Base-by-base conservation (phyloP, 129 eudicot genomes). In the Ambrosia artemisiifolia region DNA sequence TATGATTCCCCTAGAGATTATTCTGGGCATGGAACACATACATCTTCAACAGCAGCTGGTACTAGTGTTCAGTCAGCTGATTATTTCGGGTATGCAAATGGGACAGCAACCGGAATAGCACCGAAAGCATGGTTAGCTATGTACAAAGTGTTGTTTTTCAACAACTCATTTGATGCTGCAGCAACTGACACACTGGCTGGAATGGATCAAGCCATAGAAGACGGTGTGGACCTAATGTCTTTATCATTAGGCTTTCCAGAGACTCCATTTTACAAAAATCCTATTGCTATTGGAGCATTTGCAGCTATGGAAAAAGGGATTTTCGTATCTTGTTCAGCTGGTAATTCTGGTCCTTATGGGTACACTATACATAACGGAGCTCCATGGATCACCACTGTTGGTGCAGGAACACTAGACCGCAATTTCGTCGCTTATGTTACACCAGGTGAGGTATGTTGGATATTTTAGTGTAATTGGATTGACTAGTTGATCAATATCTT, bases 171-270 rank as follows among this genome's bases (percentile, higher is more conserved):
- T 30, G 86, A 79, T 7, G 69, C 86, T 53, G 85, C 85, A 17
- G 80, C 82, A 3, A 76, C 70, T 32, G 90, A 85, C 46, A 82
- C 82, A 17, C 62, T 85, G 17, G 84, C 84, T 7, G 86, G 84
- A 18, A 85, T 85, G 77, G 90, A 85, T 70, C 80, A 79, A 79
- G 86, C 87, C n/a, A 79, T 85, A 16, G 84, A 76, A 76, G 86
- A 82, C 4, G 86, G 84, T 17, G 89, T 82, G 3, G 90, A 82
- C 66, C 78, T 85, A 14, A 72, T 85, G 82, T 82, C 90, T 4
- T 69, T 79, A 19, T 85, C 86, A 0, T 63, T 82, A 62, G 84
- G 83, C 32, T 82, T 82, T 48, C 0, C 11, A 0, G 73, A 67
- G 17, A 79, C 84, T 8, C 75, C 69, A 1, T 82, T 85, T 63